These are phyloP conservation scores for Taiwanofungus camphoratus DNA, from an alignment of 1,284 basidiomycete genomes.

Conservation along the genomic window DNA sequence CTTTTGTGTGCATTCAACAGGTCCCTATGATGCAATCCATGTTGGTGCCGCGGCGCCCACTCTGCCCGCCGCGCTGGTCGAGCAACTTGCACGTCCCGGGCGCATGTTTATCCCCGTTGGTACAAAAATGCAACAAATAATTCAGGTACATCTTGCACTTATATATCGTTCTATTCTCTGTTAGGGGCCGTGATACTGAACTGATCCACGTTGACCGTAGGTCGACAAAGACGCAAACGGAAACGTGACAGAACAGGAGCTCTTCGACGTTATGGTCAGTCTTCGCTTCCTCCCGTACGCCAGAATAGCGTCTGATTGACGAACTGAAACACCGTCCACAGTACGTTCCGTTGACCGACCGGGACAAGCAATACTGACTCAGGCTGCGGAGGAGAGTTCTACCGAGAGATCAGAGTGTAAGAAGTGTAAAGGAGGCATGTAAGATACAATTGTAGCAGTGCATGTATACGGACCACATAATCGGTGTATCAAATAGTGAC, in stretches of 20 bases:
- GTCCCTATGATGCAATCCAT: slow-evolving; percentile 87
- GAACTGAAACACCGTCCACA: not conserved
- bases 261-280: slow-evolving; percentile 82
- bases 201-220: slow-evolving; percentile 37
- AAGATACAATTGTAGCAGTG: too few relatives aligned
- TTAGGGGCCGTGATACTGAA: too few relatives aligned
- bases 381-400: not conserved
- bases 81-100: slow-evolving; percentile 81
- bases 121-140: slow-evolving; percentile 53
- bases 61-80: slow-evolving; percentile 69
- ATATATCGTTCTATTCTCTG: not conserved
- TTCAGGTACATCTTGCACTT: slow-evolving; percentile 14
- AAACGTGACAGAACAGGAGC: slow-evolving; percentile 54
- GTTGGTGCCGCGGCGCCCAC: slow-evolving; percentile 88
- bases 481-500: too few relatives aligned
- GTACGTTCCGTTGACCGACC: slow-evolving; percentile 22
- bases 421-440: not conserved
- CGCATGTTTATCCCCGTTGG: slow-evolving; percentile 95
- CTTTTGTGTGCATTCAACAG: slow-evolving; percentile 33
- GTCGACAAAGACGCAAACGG: slow-evolving; percentile 81
- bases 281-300: not conserved
- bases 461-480: too few relatives aligned
- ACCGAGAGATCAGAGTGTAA: not conserved
- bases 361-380: slow-evolving; percentile 6
- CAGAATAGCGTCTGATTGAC: not conserved